Conservation (phyloP, 257 asterid species). For the Paulownia fortunei region DNA sequence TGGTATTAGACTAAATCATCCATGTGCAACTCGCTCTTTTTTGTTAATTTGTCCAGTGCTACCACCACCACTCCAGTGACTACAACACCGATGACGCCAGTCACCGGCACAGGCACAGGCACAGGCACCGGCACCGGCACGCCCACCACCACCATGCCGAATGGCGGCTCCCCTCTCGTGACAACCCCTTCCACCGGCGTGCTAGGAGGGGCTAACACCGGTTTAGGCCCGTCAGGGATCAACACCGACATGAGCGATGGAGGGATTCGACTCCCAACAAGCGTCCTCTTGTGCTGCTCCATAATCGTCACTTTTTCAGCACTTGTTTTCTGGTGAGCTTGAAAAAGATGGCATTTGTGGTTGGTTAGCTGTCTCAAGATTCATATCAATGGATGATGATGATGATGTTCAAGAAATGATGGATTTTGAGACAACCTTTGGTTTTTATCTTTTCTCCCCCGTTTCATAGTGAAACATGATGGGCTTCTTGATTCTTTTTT, state of each 20-base stretch:
- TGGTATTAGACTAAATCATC: neutral
- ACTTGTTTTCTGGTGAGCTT: slow-evolving; percentile 44
- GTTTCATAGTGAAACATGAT: slow-evolving; percentile 27
- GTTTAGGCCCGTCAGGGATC: slow-evolving; percentile 65
- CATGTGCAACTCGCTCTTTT: no score
- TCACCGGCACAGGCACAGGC: slow-evolving; percentile 18
- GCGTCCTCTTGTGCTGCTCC: slow-evolving; percentile 18
- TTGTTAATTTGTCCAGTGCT: slow-evolving; percentile 25
- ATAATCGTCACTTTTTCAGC: slow-evolving; percentile 30
- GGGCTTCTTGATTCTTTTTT: slow-evolving; percentile 36
- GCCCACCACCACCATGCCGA: slow-evolving; percentile 33
- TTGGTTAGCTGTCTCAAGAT: slow-evolving; percentile 27
- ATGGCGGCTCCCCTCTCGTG: slow-evolving; percentile 48
- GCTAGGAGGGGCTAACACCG: slow-evolving; percentile 59
- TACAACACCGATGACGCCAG: slow-evolving; percentile 39
- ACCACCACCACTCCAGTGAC: slow-evolving; percentile 38
- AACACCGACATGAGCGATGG: slow-evolving; percentile 51
- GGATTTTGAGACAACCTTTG: slow-evolving; percentile 31
- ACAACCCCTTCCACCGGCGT: slow-evolving; percentile 57
- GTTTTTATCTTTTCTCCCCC: slow-evolving; percentile 11
- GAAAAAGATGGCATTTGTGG: neutral
- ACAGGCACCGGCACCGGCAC: slow-evolving; percentile 23
- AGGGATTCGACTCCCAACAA: slow-evolving; percentile 31
- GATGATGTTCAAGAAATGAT: slow-evolving; percentile 18
- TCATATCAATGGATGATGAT: slow-evolving; percentile 31